Evolutionary conservation across 371 early-diverging fungal genomes (phyloP), one percentile per base, ranked within the genome.

Genomic region (Rhizopus stolonifer): DNA sequence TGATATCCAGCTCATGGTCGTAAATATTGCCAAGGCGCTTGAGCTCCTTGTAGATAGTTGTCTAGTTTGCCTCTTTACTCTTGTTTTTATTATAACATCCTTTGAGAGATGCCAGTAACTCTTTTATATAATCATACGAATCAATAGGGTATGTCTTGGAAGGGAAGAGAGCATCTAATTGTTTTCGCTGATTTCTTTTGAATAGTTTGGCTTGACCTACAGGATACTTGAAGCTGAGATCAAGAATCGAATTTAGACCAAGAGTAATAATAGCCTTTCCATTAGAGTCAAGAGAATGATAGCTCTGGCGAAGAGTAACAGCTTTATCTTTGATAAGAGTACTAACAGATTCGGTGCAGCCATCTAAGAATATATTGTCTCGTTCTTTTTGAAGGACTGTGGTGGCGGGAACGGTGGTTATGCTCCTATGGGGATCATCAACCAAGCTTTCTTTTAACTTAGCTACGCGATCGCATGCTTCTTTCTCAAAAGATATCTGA

Each of bases 301-400:
- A 52, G 13, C 22, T 44, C 3, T 9, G 33, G 15, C 52, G 44
- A 52, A 45, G 53, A 52, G n/a, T 33, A 45, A 52, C 39, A 33
- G 53, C 53, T 39, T 52, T 15, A 15, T 24, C 4, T n/a, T 52
- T 52, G 22, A 52, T 45, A 24, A 52, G 8, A 21, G 44, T 45
- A 23, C 45, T 18, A 17, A 52, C 53, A 38, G 45, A 44, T 17
- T 26, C 52, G 42, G 4, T 6, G 29, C 29, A 29, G 51, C 17
- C 17, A 51, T 51, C 18, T 18, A 51, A 8, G 51, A 51, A 51
- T n/a, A 51, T 51, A 51, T 31, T 11, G 31, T 42, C 51, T 51
- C 14, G 43, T 51, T 51, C 51, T 51, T 51, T 51, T 51, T 51
- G 42, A 15, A 50, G 39, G 51, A 50, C 17, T 50, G 51, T 40